Evolutionary conservation across 2,329 filamentous ascomycete genomes (phyloP), one percentile per base, ranked within the genome.

Genomic region (Diaporthe amygdali): DNA sequence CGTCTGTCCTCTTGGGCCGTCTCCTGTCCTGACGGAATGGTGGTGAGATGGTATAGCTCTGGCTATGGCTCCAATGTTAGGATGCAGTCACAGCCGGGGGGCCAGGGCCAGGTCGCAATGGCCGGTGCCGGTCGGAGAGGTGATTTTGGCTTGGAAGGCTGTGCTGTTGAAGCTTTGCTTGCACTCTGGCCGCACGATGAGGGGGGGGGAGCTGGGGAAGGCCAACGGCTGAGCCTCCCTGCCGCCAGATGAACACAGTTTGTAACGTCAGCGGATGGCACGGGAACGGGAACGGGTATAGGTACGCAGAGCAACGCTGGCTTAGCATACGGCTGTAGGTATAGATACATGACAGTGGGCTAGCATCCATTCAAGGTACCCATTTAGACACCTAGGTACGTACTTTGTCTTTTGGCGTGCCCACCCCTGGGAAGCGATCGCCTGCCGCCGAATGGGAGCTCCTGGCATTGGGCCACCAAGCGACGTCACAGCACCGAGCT

Each of bases 161-260:
- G 56, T 41, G 54, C 44, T 61, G 66, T 69, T 47, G 51, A 64
- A 64, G 44, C 44, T 37, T 22, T 14, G 56, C 17, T 5, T 37
- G 59, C 59, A 49, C 59, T 64, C 44, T 32, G 59, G 30, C 30
- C 30, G 30, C 14, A 20, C 30, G 49, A n/a, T 34, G 52, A 68
- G 37, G 66, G 54, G 37, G 66, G 54, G 37, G 22, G 44, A 64
- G 59, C 59, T 64, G 59, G 59, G 41, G 59, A 37, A 30, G 44
- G 44, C 59, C 44, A 64, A 64, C 44, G 59, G 59, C 59, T 25
- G 41, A 47, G 44, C 30, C 59, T 49, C 59, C 59, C 59, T 64
- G 41, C 41, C 32, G 37, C 39, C 56, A 17, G 56, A 32, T 61
- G 56, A 61, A 61, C 56, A 44, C 39, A 61, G 56, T 32, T 61